Evolutionary conservation across 2,329 filamentous ascomycete species (phyloP).

Genomic region (Thielaviopsis cerberus): DNA sequence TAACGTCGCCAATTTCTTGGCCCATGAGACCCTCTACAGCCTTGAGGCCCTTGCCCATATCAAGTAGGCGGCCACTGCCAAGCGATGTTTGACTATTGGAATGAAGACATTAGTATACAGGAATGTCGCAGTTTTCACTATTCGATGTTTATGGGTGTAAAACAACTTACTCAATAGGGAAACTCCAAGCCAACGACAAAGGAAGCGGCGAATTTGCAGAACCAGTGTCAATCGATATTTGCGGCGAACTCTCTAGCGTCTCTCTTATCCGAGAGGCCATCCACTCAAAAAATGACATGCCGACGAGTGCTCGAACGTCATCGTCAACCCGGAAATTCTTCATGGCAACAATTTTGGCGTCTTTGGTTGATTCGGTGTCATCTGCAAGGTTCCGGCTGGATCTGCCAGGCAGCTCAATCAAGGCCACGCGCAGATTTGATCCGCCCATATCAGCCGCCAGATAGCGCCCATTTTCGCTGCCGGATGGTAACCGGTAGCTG

Average conservation of each 20-base stretch:
- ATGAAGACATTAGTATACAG: conserved; percentile 14
- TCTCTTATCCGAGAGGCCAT: conserved; percentile 43
- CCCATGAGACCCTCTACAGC: conserved; percentile 39
- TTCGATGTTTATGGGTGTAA: not conserved
- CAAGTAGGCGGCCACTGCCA: conserved; percentile 36
- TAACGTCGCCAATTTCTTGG: conserved; percentile 40
- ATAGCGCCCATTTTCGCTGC: conserved; percentile 38
- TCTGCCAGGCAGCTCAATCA: conserved; percentile 38
- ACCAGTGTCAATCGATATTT: conserved; percentile 12
- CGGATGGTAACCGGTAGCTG: conserved; percentile 44
- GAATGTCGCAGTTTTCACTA: not conserved
- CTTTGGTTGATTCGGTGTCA: conserved; percentile 28
- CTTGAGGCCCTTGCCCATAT: conserved; percentile 49
- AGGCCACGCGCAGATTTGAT: conserved; percentile 45
- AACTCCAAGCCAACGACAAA: conserved; percentile 49
- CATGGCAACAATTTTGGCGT: conserved; percentile 20
- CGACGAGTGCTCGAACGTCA: conserved; percentile 36
- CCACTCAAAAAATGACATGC: conserved; percentile 48
- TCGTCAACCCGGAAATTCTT: conserved; percentile 37
- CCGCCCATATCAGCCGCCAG: conserved; percentile 51
- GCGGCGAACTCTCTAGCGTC: conserved; percentile 23
- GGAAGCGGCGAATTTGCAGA: conserved; percentile 28
- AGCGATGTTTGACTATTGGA: conserved; percentile 40
- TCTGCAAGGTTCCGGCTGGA: conserved; percentile 19
- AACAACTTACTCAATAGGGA: conserved; percentile 45